Conservation (phyloP, 495 filamentous ascomycete genomes). For the Daldinia concentrica region DNA sequence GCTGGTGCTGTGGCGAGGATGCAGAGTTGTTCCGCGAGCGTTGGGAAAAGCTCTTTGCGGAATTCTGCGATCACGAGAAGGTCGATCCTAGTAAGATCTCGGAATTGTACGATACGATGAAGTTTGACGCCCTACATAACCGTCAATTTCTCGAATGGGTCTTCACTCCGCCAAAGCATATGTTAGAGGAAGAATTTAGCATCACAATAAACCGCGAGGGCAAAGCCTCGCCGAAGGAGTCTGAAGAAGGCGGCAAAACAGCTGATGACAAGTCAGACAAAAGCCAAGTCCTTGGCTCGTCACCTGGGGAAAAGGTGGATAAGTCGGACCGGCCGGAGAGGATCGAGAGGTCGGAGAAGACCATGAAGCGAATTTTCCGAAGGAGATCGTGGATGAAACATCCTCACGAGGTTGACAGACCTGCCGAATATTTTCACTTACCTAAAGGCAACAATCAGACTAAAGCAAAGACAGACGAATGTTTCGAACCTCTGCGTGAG, state of each 20-base stretch:
- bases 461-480: conserved; percentile 83
- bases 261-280: conserved; percentile 51
- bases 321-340: conserved; percentile 43
- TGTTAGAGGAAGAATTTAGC: conserved; percentile 70
- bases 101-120: conserved; percentile 98
- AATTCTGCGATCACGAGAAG: conserved; percentile 97
- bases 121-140: conserved; percentile 97
- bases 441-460: conserved; percentile 78
- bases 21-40: conserved; percentile 93
- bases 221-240: conserved; percentile 47
- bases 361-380: conserved; percentile 62
- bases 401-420: conserved; percentile 54
- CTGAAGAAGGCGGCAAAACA: conserved; percentile 45
- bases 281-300: conserved; percentile 34
- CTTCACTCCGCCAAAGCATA: conserved; percentile 80
- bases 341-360: conserved; percentile 44
- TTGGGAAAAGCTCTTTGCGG: conserved; percentile 97
- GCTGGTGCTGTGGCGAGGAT: conserved; percentile 98
- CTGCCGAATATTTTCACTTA: conserved; percentile 85
- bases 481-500: conserved; percentile 87
- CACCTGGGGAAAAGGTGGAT: conserved; percentile 37
- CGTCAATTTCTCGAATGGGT: conserved; percentile 97
- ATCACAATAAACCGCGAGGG: conserved; percentile 51
- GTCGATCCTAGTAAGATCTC: conserved; percentile 98
- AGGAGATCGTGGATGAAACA: conserved; percentile 61